phyloP scores from a whole-genome alignment of 202 grass and related monocot species.

The Cymbopogon flexuosus region DNA sequence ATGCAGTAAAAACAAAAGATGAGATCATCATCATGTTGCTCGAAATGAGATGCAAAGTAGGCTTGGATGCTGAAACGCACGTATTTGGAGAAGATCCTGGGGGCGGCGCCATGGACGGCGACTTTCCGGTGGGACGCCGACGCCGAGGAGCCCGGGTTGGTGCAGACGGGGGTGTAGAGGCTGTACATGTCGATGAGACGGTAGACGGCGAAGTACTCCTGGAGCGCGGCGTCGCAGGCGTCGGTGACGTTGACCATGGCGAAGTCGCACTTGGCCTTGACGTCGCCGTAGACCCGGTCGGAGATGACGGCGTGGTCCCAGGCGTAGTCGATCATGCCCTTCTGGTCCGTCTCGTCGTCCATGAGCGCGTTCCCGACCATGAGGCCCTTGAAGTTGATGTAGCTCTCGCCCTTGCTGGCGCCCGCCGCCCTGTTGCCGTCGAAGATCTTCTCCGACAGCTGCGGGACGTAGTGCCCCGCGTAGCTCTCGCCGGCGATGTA shows the following conservation, averaged over 20 bases:
- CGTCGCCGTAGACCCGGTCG: conserved; percentile 61
- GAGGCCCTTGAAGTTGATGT: conserved; percentile 91
- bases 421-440: conserved; percentile 76
- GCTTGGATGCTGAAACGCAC: background rate
- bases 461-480: conserved; percentile 94
- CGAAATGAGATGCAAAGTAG: background rate
- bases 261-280: conserved; percentile 75
- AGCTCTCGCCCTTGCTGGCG: too few species aligned
- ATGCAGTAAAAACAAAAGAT: too few species aligned
- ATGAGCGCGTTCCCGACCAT: conserved; percentile 96
- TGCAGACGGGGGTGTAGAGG: conserved; percentile 80
- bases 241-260: conserved; percentile 15
- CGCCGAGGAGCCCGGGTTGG: background rate
- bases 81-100: conserved; percentile 63
- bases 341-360: conserved; percentile 87
- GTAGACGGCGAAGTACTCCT: conserved; percentile 76
- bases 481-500: conserved; percentile 95
- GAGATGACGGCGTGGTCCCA: conserved; percentile 99
- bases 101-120: conserved; percentile 54
- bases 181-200: conserved; percentile 96
- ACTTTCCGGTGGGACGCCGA: conserved; percentile 20
- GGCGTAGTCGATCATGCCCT: conserved; percentile 90
- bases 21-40: background rate
- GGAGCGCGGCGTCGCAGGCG: conserved; percentile 49
- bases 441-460: conserved; percentile 90